Evolutionary conservation across 257 asterid genomes (phyloP).

Genomic region (Perilla frutescens): DNA sequence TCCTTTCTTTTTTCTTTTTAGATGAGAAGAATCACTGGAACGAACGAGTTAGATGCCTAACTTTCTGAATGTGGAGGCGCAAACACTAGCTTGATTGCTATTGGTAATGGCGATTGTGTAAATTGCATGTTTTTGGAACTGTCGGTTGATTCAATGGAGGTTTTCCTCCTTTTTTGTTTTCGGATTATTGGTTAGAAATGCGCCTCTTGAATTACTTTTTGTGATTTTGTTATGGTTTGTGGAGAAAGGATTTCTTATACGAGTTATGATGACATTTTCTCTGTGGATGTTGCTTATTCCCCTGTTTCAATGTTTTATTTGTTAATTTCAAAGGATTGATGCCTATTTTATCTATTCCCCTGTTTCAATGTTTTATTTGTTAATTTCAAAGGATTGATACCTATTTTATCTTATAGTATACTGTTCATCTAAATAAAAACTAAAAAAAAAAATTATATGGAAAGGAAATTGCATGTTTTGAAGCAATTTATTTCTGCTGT

Average conservation of each 20-base stretch:
- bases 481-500: neutral
- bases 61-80: neutral
- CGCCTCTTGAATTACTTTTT: neutral
- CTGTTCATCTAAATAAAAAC: neutral
- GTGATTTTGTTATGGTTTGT: constrained; percentile 3
- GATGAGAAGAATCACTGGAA: neutral
- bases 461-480: neutral
- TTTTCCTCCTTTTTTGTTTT: neutral
- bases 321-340: neutral
- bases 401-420: neutral
- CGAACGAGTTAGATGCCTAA: neutral
- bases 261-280: constrained; percentile 11
- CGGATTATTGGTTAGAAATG: constrained; percentile 1
- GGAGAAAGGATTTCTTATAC: neutral
- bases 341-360: neutral
- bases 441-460: neutral
- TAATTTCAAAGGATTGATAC: neutral
- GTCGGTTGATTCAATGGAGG: neutral
- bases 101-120: neutral
- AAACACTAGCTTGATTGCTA: neutral
- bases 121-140: constrained; percentile 18
- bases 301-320: neutral
- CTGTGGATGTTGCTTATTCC: neutral
- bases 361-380: neutral
- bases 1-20: neutral